Evolutionary conservation across 495 filamentous ascomycete genomes (phyloP).

Genomic region (Talaromyces proteolyticus): DNA sequence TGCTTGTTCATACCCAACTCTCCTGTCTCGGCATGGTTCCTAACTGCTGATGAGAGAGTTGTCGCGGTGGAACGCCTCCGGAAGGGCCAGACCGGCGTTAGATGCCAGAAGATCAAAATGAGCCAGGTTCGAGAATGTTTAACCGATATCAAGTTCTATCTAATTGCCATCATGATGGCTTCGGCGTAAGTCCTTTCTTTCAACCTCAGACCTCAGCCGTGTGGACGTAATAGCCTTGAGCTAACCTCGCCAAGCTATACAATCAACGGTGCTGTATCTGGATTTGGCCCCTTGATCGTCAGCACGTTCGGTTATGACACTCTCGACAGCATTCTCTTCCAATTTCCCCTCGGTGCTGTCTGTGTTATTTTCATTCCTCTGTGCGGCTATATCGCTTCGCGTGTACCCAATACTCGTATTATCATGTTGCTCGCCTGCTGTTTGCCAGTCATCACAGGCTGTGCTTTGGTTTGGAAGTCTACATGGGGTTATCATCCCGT

Average conservation of each 20-base stretch:
- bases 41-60: conserved; percentile 41
- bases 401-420: conserved; percentile 57
- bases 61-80: conserved; percentile 49
- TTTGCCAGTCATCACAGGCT: conserved; percentile 68
- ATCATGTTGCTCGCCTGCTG: conserved; percentile 58
- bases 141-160: conserved; percentile 45
- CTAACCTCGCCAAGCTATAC: conserved; percentile 42
- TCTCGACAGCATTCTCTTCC: conserved; percentile 62
- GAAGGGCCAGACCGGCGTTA: conserved; percentile 45
- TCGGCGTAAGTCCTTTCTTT: conserved; percentile 31
- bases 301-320: conserved; percentile 65
- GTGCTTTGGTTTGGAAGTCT: conserved; percentile 68
- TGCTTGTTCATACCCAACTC: conserved; percentile 54
- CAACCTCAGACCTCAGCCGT: no score
- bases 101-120: conserved; percentile 45
- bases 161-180: conserved; percentile 53
- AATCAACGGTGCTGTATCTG: conserved; percentile 70
- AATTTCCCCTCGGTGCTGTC: conserved; percentile 64
- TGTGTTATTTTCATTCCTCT: conserved; percentile 59
- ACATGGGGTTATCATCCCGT: conserved; percentile 57
- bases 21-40: conserved; percentile 47
- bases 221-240: no score
- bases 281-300: conserved; percentile 70
- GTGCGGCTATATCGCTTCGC: conserved; percentile 54
- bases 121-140: conserved; percentile 43